phyloP scores from a whole-genome alignment of 2,329 filamentous ascomycete species.

The Venturia asperata region DNA sequence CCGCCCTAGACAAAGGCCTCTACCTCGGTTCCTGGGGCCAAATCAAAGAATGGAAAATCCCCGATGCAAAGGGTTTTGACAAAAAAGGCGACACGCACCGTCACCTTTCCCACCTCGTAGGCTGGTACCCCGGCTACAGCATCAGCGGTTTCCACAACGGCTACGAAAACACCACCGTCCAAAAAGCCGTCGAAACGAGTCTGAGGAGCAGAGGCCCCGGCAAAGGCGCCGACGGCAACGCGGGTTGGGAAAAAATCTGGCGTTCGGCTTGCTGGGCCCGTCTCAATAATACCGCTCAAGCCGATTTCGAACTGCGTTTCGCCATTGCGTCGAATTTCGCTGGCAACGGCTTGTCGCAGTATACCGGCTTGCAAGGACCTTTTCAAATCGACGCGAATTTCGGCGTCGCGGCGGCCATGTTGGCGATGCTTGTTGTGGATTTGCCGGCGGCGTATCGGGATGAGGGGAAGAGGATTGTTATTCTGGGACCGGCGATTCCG shows the following conservation, averaged over 20 bases:
- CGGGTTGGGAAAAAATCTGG: slow-evolving; percentile 55
- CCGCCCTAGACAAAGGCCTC: slow-evolving; percentile 46
- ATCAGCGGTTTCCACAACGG: slow-evolving; percentile 39
- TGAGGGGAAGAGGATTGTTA: slow-evolving; percentile 29
- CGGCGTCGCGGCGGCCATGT: slow-evolving; percentile 43
- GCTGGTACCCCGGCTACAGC: slow-evolving; percentile 50
- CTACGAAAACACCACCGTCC: slow-evolving; percentile 40
- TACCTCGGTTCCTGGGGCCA: slow-evolving; percentile 40
- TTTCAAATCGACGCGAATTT: slow-evolving; percentile 58
- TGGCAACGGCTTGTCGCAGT: slow-evolving; percentile 47
- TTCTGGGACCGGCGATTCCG: slow-evolving; percentile 45
- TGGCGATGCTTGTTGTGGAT: slow-evolving; percentile 49
- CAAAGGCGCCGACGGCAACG: slow-evolving; percentile 42
- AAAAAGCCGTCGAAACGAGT: slow-evolving; percentile 40
- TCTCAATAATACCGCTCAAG: slow-evolving; percentile 45
- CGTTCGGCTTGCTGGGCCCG: slow-evolving; percentile 50
- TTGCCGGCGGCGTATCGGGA: slow-evolving; percentile 29
- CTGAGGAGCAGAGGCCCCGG: slow-evolving; percentile 43
- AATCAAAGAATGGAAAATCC: slow-evolving; percentile 47
- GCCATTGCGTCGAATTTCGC: slow-evolving; percentile 46
- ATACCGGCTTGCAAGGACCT: slow-evolving; percentile 39
- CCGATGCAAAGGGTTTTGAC: slow-evolving; percentile 34
- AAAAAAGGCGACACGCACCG: slow-evolving; percentile 42
- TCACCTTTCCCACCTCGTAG: slow-evolving; percentile 50
- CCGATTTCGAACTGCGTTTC: slow-evolving; percentile 44